A percentile compares a stretch with the other conserved stretches of the same genome.
These are phyloP conservation scores for Trichoderma gracile DNA, from an alignment of 2,329 filamentous ascomycete species.

Conservation along the genomic window DNA sequence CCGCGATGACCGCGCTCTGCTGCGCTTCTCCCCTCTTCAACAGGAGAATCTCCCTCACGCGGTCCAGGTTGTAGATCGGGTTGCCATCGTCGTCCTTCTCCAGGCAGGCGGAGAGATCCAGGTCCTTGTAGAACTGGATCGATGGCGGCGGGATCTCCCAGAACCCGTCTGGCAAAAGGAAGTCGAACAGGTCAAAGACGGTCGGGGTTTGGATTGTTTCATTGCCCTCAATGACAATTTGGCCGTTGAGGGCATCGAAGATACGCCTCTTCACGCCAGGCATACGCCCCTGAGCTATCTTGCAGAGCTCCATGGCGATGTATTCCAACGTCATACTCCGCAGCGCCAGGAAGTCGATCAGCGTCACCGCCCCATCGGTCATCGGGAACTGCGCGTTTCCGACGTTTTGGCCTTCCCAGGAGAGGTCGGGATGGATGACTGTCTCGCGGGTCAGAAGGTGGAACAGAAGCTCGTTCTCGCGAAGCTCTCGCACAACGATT, in stretches of 20 bases:
- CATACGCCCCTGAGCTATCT: slow-evolving; percentile 68
- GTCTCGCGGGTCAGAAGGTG: slow-evolving; percentile 71
- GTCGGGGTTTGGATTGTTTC: slow-evolving; percentile 68
- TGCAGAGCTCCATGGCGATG: slow-evolving; percentile 78
- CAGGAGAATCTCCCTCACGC: slow-evolving; percentile 71
- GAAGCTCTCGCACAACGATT: slow-evolving; percentile 76
- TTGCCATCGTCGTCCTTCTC: slow-evolving; percentile 60
- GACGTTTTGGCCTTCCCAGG: slow-evolving; percentile 72
- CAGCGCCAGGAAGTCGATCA: slow-evolving; percentile 75
- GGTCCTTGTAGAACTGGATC: slow-evolving; percentile 61
- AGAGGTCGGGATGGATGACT: slow-evolving; percentile 66
- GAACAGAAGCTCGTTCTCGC: slow-evolving; percentile 77
- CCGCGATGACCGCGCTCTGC: slow-evolving; percentile 49
- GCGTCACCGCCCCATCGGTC: slow-evolving; percentile 64
- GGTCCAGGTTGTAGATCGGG: slow-evolving; percentile 66
- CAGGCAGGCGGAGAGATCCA: slow-evolving; percentile 67
- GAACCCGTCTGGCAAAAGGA: slow-evolving; percentile 60
- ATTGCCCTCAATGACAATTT: slow-evolving; percentile 65
- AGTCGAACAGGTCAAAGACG: slow-evolving; percentile 92
- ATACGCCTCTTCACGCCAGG: slow-evolving; percentile 70
- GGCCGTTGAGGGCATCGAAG: slow-evolving; percentile 74
- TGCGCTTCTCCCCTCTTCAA: slow-evolving; percentile 66
- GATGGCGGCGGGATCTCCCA: slow-evolving; percentile 55
- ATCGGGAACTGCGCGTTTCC: slow-evolving; percentile 66
- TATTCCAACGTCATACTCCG: slow-evolving; percentile 82